Evolutionary conservation across 441 rosid species (phyloP).

Genomic region (Eutrema salsugineum): DNA sequence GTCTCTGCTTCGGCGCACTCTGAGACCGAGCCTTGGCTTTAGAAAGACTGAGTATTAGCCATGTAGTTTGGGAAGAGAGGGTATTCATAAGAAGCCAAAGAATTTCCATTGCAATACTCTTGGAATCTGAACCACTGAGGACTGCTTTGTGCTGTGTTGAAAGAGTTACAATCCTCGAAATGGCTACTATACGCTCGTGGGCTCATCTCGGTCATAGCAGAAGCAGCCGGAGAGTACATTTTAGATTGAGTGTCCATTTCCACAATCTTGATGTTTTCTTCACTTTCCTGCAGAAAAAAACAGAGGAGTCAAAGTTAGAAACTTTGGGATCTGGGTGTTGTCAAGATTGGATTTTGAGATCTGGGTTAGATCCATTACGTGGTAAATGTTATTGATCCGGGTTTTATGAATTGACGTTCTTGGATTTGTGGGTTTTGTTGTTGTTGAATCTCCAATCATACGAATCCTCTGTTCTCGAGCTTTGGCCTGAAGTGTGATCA

Average conservation of each 20-base stretch:
- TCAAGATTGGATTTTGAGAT: slow-evolving; percentile 27
- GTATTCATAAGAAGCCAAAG: slow-evolving; percentile 47
- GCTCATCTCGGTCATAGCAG: slow-evolving; percentile 71
- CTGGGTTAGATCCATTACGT: slow-evolving; percentile 43
- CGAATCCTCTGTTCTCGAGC: slow-evolving; percentile 63
- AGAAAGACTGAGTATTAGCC: slow-evolving; percentile 71
- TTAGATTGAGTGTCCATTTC: slow-evolving; percentile 74
- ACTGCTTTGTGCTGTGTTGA: slow-evolving; percentile 55
- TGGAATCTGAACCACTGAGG: slow-evolving; percentile 40
- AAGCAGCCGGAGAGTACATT: slow-evolving; percentile 57
- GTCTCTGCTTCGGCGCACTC: slow-evolving; percentile 62
- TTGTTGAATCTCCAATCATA: slow-evolving; percentile 41
- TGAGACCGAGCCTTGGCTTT: slow-evolving; percentile 65
- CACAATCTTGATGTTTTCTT: slow-evolving; percentile 76
- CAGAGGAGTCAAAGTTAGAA: neutral
- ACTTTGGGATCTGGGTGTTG: slow-evolving; percentile 9
- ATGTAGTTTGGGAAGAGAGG: slow-evolving; percentile 65
- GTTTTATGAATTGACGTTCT: slow-evolving; percentile 51
- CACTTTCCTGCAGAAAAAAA: slow-evolving; percentile 47
- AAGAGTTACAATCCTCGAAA: slow-evolving; percentile 61
- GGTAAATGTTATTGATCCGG: slow-evolving; percentile 21
- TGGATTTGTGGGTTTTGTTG: slow-evolving; percentile 32
- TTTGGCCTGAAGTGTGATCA: slow-evolving; percentile 53
- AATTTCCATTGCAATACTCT: slow-evolving; percentile 34
- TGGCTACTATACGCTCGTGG: slow-evolving; percentile 65